Conservation (phyloP, 768 basidiomycete genomes). For the Pulveroboletus sp. region DNA sequence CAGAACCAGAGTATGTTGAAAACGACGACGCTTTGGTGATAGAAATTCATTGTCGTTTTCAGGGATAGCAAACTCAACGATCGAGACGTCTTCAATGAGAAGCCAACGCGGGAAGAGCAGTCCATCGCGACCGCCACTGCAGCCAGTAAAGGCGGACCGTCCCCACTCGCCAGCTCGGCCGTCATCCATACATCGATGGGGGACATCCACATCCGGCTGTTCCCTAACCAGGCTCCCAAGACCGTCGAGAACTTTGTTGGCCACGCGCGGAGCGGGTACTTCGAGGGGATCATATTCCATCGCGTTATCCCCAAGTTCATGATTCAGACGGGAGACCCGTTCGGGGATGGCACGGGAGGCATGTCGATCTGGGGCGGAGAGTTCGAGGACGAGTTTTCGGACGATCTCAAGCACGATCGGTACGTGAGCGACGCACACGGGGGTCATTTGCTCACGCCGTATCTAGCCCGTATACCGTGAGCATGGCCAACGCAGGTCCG, state of each 20-base stretch:
- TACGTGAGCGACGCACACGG: conserved; percentile 28
- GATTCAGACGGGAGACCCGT: conserved; percentile 94
- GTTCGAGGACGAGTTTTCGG: conserved; percentile 91
- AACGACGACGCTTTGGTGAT: background rate
- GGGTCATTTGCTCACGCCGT: conserved; percentile 1
- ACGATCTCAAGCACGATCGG: conserved; percentile 89
- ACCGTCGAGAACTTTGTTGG: conserved; percentile 98
- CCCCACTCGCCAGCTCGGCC: conserved; percentile 71
- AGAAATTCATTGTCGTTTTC: background rate
- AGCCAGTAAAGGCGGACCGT: conserved; percentile 50
- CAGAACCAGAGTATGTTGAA: conserved; percentile 79
- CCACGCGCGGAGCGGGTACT: conserved; percentile 84
- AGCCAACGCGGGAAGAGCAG: conserved; percentile 94
- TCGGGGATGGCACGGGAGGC: conserved; percentile 94
- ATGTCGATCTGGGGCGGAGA: conserved; percentile 86
- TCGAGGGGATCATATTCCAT: conserved; percentile 92
- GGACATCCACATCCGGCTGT: conserved; percentile 85
- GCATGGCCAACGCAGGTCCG: conserved; percentile 93
- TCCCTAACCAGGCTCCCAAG: conserved; percentile 90
- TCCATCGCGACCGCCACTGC: conserved; percentile 66
- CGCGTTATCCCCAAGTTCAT: conserved; percentile 98
- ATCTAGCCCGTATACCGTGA: conserved; percentile 84
- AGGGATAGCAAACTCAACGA: conserved; percentile 86
- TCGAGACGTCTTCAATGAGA: conserved; percentile 97
- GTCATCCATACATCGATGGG: conserved; percentile 95